Evolutionary conservation across 352 stramenopile genomes (phyloP).

Genomic region (Phytopythium vexans): DNA sequence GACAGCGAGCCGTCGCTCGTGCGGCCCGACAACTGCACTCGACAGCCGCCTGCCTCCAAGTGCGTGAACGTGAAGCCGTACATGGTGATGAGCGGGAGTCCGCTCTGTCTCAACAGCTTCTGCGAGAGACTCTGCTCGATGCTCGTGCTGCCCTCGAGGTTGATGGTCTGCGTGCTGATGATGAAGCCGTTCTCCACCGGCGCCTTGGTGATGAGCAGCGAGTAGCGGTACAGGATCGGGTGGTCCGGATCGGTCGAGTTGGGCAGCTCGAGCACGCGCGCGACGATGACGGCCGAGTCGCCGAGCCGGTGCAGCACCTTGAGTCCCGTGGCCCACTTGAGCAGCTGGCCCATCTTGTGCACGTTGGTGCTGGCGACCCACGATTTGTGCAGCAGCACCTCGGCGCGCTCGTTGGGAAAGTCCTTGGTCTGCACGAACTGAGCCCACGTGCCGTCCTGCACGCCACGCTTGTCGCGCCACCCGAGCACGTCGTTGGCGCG

Average conservation of each 20-base stretch:
- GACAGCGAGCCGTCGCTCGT: conserved; percentile 23
- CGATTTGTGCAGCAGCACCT: conserved; percentile 23
- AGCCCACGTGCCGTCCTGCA: conserved; percentile 32
- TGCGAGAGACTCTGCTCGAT: conserved; percentile 22
- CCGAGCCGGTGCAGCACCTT: conserved; percentile 29
- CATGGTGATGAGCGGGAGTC: conserved; percentile 27
- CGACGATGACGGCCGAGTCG: conserved; percentile 19
- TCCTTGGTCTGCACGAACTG: conserved; percentile 47
- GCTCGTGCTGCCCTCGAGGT: conserved; percentile 8
- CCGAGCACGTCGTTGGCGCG: conserved; percentile 29
- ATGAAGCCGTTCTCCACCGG: conserved; percentile 17
- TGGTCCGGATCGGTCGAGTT: conserved; percentile 23
- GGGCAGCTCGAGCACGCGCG: conserved; percentile 22
- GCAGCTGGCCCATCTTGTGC: conserved; percentile 19
- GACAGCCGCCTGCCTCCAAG: conserved; percentile 13
- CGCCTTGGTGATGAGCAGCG: conserved; percentile 22
- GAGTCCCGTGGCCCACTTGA: conserved; percentile 31
- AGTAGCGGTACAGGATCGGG: conserved; percentile 27
- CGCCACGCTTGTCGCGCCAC: conserved; percentile 34
- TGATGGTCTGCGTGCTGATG: conserved; percentile 28
- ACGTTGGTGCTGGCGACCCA: conserved; percentile 30
- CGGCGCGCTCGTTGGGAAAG: conserved; percentile 26
- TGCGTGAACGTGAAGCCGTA: conserved; percentile 31
- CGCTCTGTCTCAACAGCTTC: conserved; percentile 10
- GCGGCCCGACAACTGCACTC: conserved; percentile 24